phyloP scores from a whole-genome alignment of 305 asterid species.

The Lippia alba region DNA sequence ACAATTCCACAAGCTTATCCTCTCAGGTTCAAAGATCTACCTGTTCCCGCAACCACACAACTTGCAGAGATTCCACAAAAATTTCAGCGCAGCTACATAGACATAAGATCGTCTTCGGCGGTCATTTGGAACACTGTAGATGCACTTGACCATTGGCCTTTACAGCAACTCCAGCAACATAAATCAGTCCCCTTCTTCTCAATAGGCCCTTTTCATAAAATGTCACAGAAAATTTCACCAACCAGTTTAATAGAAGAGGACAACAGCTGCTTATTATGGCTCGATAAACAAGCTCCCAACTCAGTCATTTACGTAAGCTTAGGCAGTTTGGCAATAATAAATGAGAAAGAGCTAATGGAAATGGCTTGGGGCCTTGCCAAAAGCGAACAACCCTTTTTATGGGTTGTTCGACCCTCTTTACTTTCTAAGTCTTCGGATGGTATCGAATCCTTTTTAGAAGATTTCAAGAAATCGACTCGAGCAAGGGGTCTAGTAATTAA shows the following conservation, averaged over 20 bases:
- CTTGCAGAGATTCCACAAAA: constrained; percentile 24
- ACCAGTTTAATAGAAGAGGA: constrained; percentile 42
- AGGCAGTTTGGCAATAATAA: constrained; percentile 41
- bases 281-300: constrained; percentile 42
- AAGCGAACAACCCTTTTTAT: constrained; percentile 45
- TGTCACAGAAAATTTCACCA: constrained; percentile 7
- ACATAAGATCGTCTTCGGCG: constrained; percentile 39
- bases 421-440: constrained; percentile 7
- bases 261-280: constrained; percentile 41
- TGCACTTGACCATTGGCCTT: constrained; percentile 35
- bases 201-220: constrained; percentile 51
- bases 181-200: constrained; percentile 40
- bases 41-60: constrained; percentile 10
- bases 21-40: constrained; percentile 51
- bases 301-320: constrained; percentile 47
- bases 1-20: constrained; percentile 36
- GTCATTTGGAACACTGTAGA: constrained; percentile 46
- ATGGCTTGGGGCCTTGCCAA: constrained; percentile 48
- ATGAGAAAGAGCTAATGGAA: constrained; percentile 34
- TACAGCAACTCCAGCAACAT: constrained; percentile 32
- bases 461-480: constrained; percentile 15
- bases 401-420: constrained; percentile 43
- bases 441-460: constrained; percentile 35
- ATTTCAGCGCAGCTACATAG: constrained; percentile 1
- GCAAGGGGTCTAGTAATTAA: constrained; percentile 40